phyloP scores from a whole-genome alignment of 768 basidiomycete species.

The Cubamyces sp. region DNA sequence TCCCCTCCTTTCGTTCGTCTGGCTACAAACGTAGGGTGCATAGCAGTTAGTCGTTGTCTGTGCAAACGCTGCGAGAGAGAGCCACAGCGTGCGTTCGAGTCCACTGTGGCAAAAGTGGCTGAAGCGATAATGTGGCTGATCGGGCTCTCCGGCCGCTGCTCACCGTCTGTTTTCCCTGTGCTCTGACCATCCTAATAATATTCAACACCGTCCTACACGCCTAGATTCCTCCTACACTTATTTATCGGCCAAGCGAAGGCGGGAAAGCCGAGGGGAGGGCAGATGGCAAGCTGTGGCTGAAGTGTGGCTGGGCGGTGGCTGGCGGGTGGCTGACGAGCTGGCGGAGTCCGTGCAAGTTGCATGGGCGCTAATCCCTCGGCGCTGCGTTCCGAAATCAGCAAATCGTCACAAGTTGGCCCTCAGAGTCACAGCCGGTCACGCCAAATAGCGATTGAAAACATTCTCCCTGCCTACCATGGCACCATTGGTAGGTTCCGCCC shows the following conservation, averaged over 20 bases:
- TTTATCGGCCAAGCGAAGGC: background rate
- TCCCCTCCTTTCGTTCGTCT: constrained; percentile 48
- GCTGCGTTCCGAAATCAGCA: background rate
- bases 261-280: background rate
- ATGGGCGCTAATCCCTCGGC: constrained; percentile 4
- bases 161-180: constrained; percentile 39
- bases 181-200: constrained; percentile 31
- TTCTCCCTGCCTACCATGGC: no score
- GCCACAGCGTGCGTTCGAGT: constrained; percentile 28
- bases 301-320: constrained; percentile 24
- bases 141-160: constrained; percentile 29
- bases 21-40: constrained; percentile 31
- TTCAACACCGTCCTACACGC: background rate
- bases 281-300: constrained; percentile 19
- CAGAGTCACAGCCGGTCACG: no score
- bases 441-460: no score
- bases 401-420: no score
- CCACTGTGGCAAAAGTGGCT: constrained; percentile 35
- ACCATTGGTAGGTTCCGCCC: no score
- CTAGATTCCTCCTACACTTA: background rate
- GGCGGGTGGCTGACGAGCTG: constrained; percentile 24
- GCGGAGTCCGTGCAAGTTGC: constrained; percentile 21
- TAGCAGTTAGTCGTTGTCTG: constrained; percentile 5
- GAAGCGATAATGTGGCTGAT: constrained; percentile 30
- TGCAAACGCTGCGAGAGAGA: constrained; percentile 25